These are phyloP conservation scores for Fraxinus greggii DNA, from an alignment of 305 asterid genomes.

Conservation along the genomic window DNA sequence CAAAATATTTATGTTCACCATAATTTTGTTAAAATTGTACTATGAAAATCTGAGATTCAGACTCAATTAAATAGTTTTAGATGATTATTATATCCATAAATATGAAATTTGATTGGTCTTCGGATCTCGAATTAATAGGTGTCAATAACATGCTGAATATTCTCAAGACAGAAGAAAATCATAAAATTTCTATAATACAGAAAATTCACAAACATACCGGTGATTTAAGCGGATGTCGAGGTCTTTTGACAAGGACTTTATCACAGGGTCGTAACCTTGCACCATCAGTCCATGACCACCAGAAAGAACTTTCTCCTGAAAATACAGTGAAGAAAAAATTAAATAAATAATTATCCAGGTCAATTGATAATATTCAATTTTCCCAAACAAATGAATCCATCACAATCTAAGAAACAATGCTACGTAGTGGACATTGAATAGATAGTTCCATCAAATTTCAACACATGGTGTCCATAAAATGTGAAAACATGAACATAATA, in stretches of 20 bases:
- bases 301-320: slow-evolving; percentile 89
- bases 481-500: background rate
- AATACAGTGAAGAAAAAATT: slow-evolving; percentile 21
- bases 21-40: background rate
- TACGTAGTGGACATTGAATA: slow-evolving; percentile 1
- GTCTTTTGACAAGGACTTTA: slow-evolving; percentile 69
- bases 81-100: slow-evolving; percentile 8
- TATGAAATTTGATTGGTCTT: background rate
- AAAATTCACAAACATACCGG: slow-evolving; percentile 48
- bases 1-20: background rate
- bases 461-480: background rate
- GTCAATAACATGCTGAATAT: background rate
- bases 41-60: background rate
- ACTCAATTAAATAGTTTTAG: slow-evolving; percentile 15
- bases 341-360: slow-evolving; percentile 22
- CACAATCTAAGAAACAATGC: slow-evolving; percentile 1
- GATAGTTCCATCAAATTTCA: background rate
- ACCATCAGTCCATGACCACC: slow-evolving; percentile 99
- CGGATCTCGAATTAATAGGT: background rate
- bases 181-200: background rate
- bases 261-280: slow-evolving; percentile 86
- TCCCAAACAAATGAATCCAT: slow-evolving; percentile 4
- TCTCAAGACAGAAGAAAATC: background rate
- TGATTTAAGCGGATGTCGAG: slow-evolving; percentile 82
- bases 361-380: background rate